A percentile compares a stretch with the other conserved stretches of the same genome.
Conservation (phyloP, 2,329 filamentous ascomycete species). For the Tolypocladium ophioglossoides region DNA sequence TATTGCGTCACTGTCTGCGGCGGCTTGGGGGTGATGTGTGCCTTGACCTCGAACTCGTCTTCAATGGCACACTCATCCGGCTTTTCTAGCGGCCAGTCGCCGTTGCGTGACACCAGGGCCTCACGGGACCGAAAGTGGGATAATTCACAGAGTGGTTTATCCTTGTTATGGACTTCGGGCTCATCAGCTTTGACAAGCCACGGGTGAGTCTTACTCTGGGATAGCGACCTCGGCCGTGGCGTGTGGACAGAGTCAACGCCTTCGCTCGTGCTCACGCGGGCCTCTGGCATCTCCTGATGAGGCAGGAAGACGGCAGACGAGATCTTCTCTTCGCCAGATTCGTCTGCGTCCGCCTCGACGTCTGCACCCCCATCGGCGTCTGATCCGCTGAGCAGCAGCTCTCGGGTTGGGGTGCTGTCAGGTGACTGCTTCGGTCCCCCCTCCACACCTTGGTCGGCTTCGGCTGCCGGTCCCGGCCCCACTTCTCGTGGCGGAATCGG, state of each 20-base stretch:
- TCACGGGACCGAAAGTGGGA: constrained; percentile 18
- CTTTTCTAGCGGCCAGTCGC: constrained; percentile 21
- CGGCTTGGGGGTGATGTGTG: constrained; percentile 15
- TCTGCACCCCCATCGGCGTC: constrained; percentile 9
- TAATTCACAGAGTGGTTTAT: constrained; percentile 12
- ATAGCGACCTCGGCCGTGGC: constrained; percentile 34
- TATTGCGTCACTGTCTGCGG: constrained; percentile 29
- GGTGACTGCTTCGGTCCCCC: constrained; percentile 25
- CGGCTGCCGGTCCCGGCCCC: constrained; percentile 13
- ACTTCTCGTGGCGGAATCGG: constrained; percentile 10
- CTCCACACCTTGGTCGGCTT: constrained; percentile 13
- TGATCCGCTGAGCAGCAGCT: constrained; percentile 24
- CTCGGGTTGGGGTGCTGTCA: constrained; percentile 26
- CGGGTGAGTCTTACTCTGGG: constrained; percentile 28
- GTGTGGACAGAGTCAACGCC: constrained; percentile 29
- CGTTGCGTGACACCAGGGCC: constrained; percentile 14
- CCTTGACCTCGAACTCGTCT: constrained; percentile 30
- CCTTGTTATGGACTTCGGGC: constrained; percentile 14
- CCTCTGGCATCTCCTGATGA: constrained; percentile 47
- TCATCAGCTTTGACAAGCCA: constrained; percentile 52
- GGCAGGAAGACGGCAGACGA: constrained; percentile 78
- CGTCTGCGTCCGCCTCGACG: constrained; percentile 33
- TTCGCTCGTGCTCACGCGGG: constrained; percentile 18
- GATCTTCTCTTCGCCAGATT: constrained; percentile 73
- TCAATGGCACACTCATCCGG: constrained; percentile 29